Evolutionary conservation across 1,284 basidiomycete species (phyloP).

Genomic region (Gymnopus androsaceus): DNA sequence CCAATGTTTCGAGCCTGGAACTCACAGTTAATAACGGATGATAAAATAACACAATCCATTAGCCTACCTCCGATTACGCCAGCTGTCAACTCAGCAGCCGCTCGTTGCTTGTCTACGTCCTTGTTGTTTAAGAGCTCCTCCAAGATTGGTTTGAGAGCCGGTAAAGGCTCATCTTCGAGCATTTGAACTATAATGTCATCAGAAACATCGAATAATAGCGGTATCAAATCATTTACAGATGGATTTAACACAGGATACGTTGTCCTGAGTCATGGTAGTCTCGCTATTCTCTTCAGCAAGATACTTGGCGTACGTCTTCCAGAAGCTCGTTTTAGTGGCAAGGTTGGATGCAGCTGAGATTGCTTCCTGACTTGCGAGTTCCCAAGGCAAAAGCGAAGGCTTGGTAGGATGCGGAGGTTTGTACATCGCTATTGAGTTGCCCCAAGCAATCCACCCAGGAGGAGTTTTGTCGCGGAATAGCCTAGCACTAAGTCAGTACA

Average conservation of each 20-base stretch:
- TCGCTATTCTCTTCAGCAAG: constrained; percentile 71
- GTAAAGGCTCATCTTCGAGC: constrained; percentile 65
- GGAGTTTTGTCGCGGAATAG: constrained; percentile 54
- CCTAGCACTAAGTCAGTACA: constrained; percentile 30
- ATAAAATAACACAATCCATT: not conserved
- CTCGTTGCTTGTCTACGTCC: constrained; percentile 84
- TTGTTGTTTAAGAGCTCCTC: constrained; percentile 53
- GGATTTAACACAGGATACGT: constrained; percentile 72
- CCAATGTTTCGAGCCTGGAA: constrained; percentile 86
- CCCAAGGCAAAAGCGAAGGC: constrained; percentile 61
- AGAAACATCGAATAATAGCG: constrained; percentile 9
- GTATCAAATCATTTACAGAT: constrained; percentile 52
- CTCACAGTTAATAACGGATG: constrained; percentile 3
- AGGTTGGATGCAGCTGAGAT: constrained; percentile 50
- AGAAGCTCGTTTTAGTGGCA: constrained; percentile 49
- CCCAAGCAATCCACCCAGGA: constrained; percentile 66
- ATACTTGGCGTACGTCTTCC: constrained; percentile 60
- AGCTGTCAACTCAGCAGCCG: constrained; percentile 83
- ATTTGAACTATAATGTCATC: constrained; percentile 55
- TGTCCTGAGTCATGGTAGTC: constrained; percentile 60
- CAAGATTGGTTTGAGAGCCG: constrained; percentile 53
- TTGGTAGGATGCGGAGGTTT: constrained; percentile 45
- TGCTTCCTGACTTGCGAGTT: constrained; percentile 45
- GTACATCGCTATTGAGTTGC: constrained; percentile 45
- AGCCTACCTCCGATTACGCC: constrained; percentile 67